Conservation (phyloP, 2,329 filamentous ascomycete genomes). For the Nemania serpens region DNA sequence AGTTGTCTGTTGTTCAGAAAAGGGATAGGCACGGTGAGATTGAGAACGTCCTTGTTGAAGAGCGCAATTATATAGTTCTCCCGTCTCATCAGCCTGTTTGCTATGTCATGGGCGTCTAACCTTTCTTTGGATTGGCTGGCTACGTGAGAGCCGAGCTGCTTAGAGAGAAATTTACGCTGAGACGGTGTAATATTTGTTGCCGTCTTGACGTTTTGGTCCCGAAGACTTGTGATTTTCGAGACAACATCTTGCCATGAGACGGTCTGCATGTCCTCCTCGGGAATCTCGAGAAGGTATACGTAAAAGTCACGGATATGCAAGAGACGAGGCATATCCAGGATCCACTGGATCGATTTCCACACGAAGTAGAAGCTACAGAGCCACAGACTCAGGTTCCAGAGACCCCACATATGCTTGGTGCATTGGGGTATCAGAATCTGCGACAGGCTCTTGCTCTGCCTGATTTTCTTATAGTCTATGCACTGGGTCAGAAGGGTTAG, state of each 20-base stretch:
- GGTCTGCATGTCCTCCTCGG: conserved; percentile 84
- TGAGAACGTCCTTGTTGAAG: conserved; percentile 94
- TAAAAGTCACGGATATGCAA: conserved; percentile 85
- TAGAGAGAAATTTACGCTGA: conserved; percentile 53
- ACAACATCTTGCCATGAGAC: conserved; percentile 94
- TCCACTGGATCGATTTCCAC: conserved; percentile 75
- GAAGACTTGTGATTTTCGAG: conserved; percentile 78
- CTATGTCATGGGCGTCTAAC: conserved; percentile 95
- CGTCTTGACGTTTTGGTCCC: conserved; percentile 86
- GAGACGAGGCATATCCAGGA: conserved; percentile 74
- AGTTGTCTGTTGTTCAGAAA: conserved; percentile 79
- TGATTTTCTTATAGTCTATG: conserved; percentile 78
- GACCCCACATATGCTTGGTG: conserved; percentile 72
- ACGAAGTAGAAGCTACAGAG: conserved; percentile 85
- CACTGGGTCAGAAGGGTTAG: conserved; percentile 85
- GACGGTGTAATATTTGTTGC: conserved; percentile 58
- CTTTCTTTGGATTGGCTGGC: conserved; percentile 90
- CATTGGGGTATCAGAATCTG: conserved; percentile 72
- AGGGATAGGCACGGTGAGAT: conserved; percentile 84
- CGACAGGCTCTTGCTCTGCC: conserved; percentile 61
- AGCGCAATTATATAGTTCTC: conserved; percentile 97
- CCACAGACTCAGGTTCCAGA: conserved; percentile 82
- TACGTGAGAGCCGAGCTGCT: conserved; percentile 65
- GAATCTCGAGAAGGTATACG: conserved; percentile 78
- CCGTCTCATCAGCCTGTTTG: conserved; percentile 92